A percentile compares a stretch with the other conserved stretches of the same genome.
phyloP scores from a whole-genome alignment of 73 alveolate genomes.

The Tetrahymena thermophila region DNA sequence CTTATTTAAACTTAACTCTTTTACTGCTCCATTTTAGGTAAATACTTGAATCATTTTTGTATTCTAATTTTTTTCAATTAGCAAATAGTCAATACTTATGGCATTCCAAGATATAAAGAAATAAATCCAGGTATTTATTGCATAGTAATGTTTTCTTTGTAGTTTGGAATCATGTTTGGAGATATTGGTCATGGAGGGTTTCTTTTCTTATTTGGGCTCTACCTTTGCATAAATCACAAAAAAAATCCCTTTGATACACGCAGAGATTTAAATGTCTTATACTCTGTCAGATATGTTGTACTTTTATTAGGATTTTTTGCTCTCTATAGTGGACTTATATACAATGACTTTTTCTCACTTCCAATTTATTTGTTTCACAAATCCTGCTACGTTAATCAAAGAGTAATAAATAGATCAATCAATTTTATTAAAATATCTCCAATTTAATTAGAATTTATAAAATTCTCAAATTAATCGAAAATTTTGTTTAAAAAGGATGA shows the following conservation, averaged over 20 bases:
- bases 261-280: constrained; percentile 28
- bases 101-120: constrained; percentile 93
- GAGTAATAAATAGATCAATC: neutral
- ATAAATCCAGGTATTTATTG: constrained; percentile 93
- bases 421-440: too few species aligned
- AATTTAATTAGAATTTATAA: too few species aligned
- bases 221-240: neutral
- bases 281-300: constrained; percentile 50
- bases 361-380: constrained; percentile 69
- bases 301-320: constrained; percentile 69
- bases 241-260: constrained; percentile 30
- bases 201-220: neutral
- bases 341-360: constrained; percentile 66
- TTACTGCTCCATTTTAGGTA: neutral
- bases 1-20: neutral
- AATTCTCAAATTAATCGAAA: too few species aligned
- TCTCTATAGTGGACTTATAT: constrained; percentile 61
- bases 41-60: constrained; percentile 44
- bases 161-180: constrained; percentile 98
- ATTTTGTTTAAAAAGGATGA: neutral
- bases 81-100: constrained; percentile 94
- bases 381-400: constrained; percentile 53
- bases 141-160: constrained; percentile 90
- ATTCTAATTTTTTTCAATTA: constrained; percentile 82
- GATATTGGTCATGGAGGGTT: constrained; percentile 97